Percentiles rank a stretch among this genome's conserved stretches.
These are phyloP conservation scores for Camellia lanceoleosa DNA, from an alignment of 148 eudicot species.

Conservation along the genomic window DNA sequence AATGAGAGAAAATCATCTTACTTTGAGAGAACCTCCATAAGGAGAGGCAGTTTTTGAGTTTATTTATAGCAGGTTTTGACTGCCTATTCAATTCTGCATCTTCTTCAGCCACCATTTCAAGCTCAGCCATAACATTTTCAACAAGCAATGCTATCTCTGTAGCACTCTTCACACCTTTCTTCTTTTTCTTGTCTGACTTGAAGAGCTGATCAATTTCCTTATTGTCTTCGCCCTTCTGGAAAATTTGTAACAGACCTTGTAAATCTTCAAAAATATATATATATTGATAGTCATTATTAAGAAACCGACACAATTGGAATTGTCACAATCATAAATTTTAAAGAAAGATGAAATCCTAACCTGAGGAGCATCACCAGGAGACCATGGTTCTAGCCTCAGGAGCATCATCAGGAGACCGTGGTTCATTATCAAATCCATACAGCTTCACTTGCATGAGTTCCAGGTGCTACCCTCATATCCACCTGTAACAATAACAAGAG, in stretches of 20 bases:
- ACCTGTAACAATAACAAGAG: too few relatives aligned
- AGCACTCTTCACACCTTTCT: conserved; percentile 85
- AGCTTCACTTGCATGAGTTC: too few relatives aligned
- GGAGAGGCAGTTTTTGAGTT: conserved; percentile 87
- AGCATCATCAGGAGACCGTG: too few relatives aligned
- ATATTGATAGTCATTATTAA: not conserved
- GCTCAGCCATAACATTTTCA: conserved; percentile 91
- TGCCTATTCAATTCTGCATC: conserved; percentile 70
- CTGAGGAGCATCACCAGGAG: conserved; percentile 77
- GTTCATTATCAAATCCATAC: too few relatives aligned
- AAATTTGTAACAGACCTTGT: not conserved
- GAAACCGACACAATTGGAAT: not conserved
- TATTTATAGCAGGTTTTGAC: conserved; percentile 84
- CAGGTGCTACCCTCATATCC: too few relatives aligned
- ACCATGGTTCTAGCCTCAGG: conserved; percentile 32
- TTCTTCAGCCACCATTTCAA: conserved; percentile 84
- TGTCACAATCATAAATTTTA: not conserved
- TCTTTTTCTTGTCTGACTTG: conserved; percentile 73
- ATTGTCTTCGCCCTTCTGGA: conserved; percentile 72
- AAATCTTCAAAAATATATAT: not conserved
- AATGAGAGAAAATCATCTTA: conserved; percentile 43
- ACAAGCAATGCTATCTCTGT: conserved; percentile 82
- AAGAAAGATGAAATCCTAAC: conserved; percentile 20
- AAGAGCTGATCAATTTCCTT: conserved; percentile 74
- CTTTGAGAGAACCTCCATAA: conserved; percentile 84